Base-by-base conservation (phyloP, 805 yeast species). In the Saccharomycopsis javanensis region DNA sequence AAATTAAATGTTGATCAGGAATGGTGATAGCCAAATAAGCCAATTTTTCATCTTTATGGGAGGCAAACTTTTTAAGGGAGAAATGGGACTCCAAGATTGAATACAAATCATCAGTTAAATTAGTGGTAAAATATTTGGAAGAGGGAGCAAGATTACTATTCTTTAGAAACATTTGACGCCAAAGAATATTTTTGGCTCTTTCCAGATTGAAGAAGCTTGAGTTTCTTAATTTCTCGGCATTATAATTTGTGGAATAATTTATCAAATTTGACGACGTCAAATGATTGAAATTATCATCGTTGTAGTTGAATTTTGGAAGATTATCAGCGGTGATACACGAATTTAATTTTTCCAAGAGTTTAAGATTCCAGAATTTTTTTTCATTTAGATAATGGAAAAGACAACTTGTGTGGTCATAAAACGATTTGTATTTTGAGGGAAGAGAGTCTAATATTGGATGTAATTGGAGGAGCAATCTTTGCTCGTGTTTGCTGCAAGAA, bases 251-350 rank as follows among this genome's bases (percentile, higher is more conserved):
- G 18, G 60, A 53, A 27, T 48, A 57, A 42, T 57, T 57, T 13
- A 34, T 52, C 15, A 53, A 13, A 27, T 31, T 35, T n/a, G 51
- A 18, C 5, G 57, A 16, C 18, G 20, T 8, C 51, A 51, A 35
- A 46, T 57, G 38, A 48, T 48, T 25, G 20, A 57, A 57, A 50
- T 54, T 57, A 30, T 57, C 60, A 37, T 57, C 60, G 18, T 52
- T 57, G 25, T 50, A 57, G 20, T 46, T 20, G 45, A 54, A 42
- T 42, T 20, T 42, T 7, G 48, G 48, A 20, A 4, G 28, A 20
- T 4, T 42, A 5, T 20, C 23, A 20, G 8, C 13, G 8, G 25
- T 20, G 15, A 42, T 13, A 8, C 28, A 20, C 5, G 48, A 42
- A 15, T 42, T 42, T 20, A 42, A 20, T 20, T 20, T 23, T 3